Base-by-base conservation (phyloP, 495 filamentous ascomycete genomes). In the Penicillium canescens region DNA sequence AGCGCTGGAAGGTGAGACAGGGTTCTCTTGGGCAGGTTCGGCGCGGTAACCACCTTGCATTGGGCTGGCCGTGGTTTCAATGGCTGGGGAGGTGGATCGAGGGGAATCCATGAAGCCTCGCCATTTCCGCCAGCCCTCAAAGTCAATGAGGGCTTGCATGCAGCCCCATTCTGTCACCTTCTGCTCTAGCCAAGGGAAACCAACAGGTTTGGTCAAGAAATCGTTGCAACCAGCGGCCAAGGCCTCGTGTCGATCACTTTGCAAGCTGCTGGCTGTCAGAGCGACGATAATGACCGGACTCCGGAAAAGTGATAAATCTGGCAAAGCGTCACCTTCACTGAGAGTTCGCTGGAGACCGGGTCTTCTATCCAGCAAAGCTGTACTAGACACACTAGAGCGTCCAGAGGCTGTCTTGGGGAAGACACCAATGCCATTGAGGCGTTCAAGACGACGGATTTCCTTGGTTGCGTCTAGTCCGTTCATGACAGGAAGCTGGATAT, bases 91-190 rank as follows among this genome's bases (percentile, higher is more conserved):
- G 31, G 50, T 24, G 35, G 57, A 45, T 10, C 36, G 55, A 13
- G 67, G 62, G 3, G 71, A 65, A 41, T 76, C 69, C 24, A 82
- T 76, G 62, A 85, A 92, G 56, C 91, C 87, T 62, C 96, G 96
- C 94, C 94, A 98, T 71, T 92, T 90, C 39, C 92, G 85, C 94
- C 94, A 98, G 47, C 94, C 94, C 63, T 98, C 94, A 61, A 92
- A 98, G 77, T 98, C 94, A 70, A 98, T 98, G 47, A 98, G 76
- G 16, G 95, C 95, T 78, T 98, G 94, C 79, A 98, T 97, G 75
- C 94, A 98, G 57, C 94, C 94, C 94, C 94, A 98, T 82, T 98
- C 94, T 67, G 93, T 96, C 37, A 98, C 91, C 67, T 98, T 98
- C 37, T 93, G 85, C 63, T 96, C 89, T 12, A 98, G 81, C 94